These are phyloP conservation scores for Bolboschoenus planiculmis DNA, from an alignment of 176 grass and related monocot species.

Conservation along the genomic window DNA sequence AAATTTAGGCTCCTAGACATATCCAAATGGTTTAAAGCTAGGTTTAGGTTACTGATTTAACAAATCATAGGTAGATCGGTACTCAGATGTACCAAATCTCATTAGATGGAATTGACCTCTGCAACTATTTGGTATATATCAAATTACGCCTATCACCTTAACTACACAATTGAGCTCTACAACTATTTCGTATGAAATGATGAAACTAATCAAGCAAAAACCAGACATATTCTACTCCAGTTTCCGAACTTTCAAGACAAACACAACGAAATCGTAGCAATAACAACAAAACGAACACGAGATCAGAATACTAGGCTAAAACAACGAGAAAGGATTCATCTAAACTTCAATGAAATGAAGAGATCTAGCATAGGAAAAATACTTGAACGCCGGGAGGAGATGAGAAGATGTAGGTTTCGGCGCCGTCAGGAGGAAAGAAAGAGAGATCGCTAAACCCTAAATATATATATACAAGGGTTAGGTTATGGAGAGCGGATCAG, in stretches of 20 bases:
- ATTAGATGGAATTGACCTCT: background rate
- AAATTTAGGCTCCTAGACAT: background rate
- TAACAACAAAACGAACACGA: background rate
- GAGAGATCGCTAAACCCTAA: conserved; percentile 15
- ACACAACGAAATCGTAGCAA: background rate
- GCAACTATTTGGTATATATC: background rate
- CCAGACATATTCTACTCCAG: background rate
- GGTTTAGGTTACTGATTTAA: too few relatives aligned
- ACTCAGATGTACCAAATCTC: background rate
- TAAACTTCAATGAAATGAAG: background rate
- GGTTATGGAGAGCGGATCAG: background rate
- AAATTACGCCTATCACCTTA: background rate
- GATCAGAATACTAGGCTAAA: background rate
- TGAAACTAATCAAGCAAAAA: background rate
- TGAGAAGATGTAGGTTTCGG: background rate
- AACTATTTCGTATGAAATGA: background rate
- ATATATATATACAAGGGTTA: background rate
- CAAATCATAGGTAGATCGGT: background rate
- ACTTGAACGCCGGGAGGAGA: conserved; percentile 15
- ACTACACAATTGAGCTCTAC: background rate
- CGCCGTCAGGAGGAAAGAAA: conserved; percentile 7
- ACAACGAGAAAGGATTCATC: background rate
- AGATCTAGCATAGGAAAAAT: background rate
- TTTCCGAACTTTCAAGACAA: background rate
- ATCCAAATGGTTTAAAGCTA: background rate